These are phyloP conservation scores for Colletotrichum caudatum DNA, from an alignment of 2,329 filamentous ascomycete species.

Conservation along the genomic window DNA sequence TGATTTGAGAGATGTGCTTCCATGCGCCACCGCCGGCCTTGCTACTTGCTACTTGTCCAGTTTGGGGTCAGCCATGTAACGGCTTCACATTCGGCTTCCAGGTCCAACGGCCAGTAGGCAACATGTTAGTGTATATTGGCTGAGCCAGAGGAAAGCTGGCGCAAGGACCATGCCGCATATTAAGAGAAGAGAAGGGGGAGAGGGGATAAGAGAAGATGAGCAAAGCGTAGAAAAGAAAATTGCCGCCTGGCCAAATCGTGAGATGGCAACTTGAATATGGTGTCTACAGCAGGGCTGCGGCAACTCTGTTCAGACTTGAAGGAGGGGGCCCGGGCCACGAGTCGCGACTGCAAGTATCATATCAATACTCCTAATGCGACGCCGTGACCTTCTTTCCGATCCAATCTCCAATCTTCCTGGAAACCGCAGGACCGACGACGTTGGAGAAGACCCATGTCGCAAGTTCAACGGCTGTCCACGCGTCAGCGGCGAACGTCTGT, in stretches of 20 bases:
- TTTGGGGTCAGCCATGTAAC: neutral
- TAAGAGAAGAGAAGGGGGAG: neutral
- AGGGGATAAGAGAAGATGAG: too few relatives aligned
- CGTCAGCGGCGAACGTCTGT: neutral
- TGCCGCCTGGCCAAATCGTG: neutral
- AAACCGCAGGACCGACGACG: neutral
- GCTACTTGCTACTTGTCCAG: neutral
- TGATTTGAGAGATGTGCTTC: neutral
- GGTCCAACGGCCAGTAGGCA: neutral
- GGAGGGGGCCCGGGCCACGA: neutral
- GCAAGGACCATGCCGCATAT: neutral
- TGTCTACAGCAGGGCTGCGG: neutral
- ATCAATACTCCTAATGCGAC: neutral
- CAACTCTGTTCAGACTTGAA: neutral
- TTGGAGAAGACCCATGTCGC: neutral
- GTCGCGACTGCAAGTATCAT: neutral
- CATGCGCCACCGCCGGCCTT: neutral
- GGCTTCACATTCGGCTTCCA: neutral
- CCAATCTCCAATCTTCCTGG: neutral
- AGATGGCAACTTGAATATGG: neutral
- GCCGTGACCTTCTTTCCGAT: neutral
- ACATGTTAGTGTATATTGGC: neutral
- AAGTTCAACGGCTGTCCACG: neutral
- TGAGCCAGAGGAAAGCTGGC: neutral
- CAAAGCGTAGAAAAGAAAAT: neutral